Base-by-base conservation (phyloP, 371 early-diverging fungal genomes). In the Catenaria anguillulae region DNA sequence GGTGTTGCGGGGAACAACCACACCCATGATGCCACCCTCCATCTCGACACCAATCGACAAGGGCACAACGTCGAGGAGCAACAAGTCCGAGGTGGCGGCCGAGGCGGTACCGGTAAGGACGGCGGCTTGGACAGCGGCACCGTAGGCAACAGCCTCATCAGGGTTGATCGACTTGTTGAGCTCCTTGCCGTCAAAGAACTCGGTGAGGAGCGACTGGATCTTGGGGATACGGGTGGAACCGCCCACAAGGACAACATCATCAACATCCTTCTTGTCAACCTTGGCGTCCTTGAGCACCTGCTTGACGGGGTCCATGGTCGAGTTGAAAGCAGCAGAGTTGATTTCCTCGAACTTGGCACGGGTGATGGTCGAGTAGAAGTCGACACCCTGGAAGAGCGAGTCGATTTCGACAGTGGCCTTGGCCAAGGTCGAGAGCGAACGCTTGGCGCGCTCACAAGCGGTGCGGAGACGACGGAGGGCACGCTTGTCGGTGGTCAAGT, bases 191-290 rank as follows among this genome's bases (percentile, higher is more conserved):
- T 87, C 83, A 80, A 99, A 99, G 70, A 88, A 80, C 63, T 83
- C 81, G 62, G 77, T 74, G 34, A 99, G 71, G 67, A 89, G 80
- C 67, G 85, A 70, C 70, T 88, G 86, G 67, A 99, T 86, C 80
- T 93, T 94, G 74, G 97, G 97, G 77, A 99, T 93, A 76, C 99
- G 92, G 64, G 96, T 88, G 62, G 94, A 80, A 45, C 99, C 99
- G 73, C 99, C 99, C 62, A 93, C 94, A 62, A 99, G 76, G 45
- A 99, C 83, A 65, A 98, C 88, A 72, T 92, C 88, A 70, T 83
- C 81, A 65, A 97, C 80, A 64, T 88, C 84, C 61, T 72, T 70
- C 77, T 86, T 87, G 65, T 68, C 66, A 56, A 77, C 66, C 61
- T 75, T 77, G 66, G 84, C 78, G 69, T 84, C 85, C 72, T 82